Evolutionary conservation across 78 protist genomes (phyloP).

Genomic region (Speleostelium caveatum): DNA sequence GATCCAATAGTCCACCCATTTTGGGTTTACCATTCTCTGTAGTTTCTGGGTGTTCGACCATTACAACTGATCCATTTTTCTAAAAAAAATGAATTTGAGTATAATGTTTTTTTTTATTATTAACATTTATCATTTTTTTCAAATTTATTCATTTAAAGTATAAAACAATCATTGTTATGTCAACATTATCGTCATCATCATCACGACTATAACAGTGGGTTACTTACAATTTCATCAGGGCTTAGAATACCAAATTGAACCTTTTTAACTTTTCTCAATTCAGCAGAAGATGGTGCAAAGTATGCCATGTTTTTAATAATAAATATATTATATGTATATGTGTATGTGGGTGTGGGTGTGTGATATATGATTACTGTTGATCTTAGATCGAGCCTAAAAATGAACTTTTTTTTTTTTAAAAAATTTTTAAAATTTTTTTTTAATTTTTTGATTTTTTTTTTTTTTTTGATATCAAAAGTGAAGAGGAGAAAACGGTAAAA

Average conservation of each 20-base stretch:
- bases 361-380: neutral
- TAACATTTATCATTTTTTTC: too few relatives aligned
- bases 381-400: too few relatives aligned
- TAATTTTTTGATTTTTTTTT: too few relatives aligned
- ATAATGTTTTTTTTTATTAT: neutral
- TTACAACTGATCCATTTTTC: conserved; percentile 79
- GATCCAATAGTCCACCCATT: conserved; percentile 64
- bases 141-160: neutral
- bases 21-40: conserved; percentile 52
- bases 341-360: neutral
- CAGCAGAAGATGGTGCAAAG: conserved; percentile 72
- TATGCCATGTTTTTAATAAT: conserved; percentile 51
- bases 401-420: too few relatives aligned
- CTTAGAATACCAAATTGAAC: conserved; percentile 93
- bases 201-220: too few relatives aligned
- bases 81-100: neutral
- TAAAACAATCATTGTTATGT: neutral
- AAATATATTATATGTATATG: too few relatives aligned
- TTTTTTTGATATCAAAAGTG: too few relatives aligned
- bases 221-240: conserved; percentile 89
- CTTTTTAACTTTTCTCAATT: conserved; percentile 64
- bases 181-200: neutral
- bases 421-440: too few relatives aligned
- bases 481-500: too few relatives aligned
- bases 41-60: conserved; percentile 79